Conservation (phyloP, 2,329 filamentous ascomycete genomes). For the Metarhizium rileyi region DNA sequence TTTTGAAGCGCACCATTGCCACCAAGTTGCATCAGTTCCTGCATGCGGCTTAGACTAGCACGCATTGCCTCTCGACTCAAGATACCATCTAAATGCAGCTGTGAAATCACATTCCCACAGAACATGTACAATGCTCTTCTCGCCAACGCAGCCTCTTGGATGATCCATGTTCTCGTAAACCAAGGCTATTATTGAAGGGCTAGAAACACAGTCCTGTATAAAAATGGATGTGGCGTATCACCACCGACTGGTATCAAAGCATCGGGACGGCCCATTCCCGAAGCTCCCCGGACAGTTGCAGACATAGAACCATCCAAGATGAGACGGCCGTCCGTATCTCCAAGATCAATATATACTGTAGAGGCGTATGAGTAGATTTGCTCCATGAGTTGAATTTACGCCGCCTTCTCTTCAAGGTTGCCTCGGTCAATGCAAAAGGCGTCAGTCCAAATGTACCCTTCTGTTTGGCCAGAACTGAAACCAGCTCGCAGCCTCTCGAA, state of each 20-base stretch:
- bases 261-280: neutral
- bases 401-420: constrained; percentile 2
- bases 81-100: neutral
- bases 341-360: constrained; percentile 3
- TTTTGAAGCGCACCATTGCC: neutral
- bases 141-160: neutral
- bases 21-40: constrained; percentile 1
- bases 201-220: neutral
- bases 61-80: neutral
- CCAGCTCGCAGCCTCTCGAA: neutral
- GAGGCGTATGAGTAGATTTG: constrained; percentile 4
- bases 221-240: neutral
- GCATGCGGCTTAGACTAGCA: neutral
- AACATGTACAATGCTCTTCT: constrained; percentile 2
- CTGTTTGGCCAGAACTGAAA: neutral
- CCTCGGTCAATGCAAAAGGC: constrained; percentile 8
- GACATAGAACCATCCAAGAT: neutral
- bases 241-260: neutral
- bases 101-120: neutral
- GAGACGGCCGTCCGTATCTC: neutral
- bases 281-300: neutral
- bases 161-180: neutral
- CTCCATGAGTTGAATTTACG: constrained; percentile 5
- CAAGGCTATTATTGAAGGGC: neutral
- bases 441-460: constrained; percentile 5